These are phyloP conservation scores for Scedosporium aurantiacum DNA, from an alignment of 2,329 filamentous ascomycete species.

Conservation along the genomic window DNA sequence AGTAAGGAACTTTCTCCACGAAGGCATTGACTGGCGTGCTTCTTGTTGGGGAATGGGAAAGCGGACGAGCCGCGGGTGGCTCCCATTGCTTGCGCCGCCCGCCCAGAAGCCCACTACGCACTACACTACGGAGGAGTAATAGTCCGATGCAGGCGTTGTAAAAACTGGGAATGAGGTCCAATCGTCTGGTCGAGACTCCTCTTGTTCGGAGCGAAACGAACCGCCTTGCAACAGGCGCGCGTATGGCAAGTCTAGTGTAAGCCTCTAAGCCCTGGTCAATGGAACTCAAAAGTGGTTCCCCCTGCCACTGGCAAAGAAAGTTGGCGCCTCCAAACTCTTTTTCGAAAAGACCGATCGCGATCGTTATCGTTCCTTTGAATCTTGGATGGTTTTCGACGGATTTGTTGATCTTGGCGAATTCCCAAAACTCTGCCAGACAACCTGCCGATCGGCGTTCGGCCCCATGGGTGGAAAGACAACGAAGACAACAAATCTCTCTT, in stretches of 20 bases:
- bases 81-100: neutral
- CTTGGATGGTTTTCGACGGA: too few species aligned
- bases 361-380: too few species aligned
- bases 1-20: too few species aligned
- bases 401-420: too few species aligned
- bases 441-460: too few species aligned
- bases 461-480: neutral
- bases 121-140: too few species aligned
- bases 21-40: neutral
- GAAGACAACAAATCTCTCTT: neutral
- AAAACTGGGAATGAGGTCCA: neutral
- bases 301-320: neutral
- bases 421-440: too few species aligned
- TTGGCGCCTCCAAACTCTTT: neutral
- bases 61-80: neutral
- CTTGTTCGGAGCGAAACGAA: neutral
- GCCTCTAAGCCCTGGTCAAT: neutral
- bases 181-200: neutral
- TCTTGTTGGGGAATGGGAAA: neutral
- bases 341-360: neutral
- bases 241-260: neutral
- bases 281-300: neutral
- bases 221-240: neutral
- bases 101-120: neutral
- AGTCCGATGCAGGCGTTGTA: too few species aligned